phyloP scores from a whole-genome alignment of 2,329 filamentous ascomycete genomes.

The Fusarium hainanense region DNA sequence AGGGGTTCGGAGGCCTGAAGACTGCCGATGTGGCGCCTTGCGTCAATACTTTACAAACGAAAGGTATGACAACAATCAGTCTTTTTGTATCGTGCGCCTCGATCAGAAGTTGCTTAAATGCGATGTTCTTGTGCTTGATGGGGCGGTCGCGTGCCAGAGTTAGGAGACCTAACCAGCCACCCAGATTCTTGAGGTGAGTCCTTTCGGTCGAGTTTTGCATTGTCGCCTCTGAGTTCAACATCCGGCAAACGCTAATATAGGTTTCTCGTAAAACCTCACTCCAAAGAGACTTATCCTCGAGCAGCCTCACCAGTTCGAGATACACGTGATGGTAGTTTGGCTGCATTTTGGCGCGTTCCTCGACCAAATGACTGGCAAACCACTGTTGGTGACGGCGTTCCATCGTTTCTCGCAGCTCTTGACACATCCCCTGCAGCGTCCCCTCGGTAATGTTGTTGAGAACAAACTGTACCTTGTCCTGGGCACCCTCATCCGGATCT shows the following conservation, averaged over 20 bases:
- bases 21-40: conserved; percentile 87
- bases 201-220: conserved; percentile 87
- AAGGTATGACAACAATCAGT: conserved; percentile 91
- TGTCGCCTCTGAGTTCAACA: conserved; percentile 91
- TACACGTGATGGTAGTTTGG: conserved; percentile 97
- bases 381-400: conserved; percentile 89
- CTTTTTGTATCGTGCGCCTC: conserved; percentile 95
- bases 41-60: conserved; percentile 94
- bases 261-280: conserved; percentile 92
- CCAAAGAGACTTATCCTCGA: conserved; percentile 83
- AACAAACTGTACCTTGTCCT: conserved; percentile 94
- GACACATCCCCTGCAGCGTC: conserved; percentile 85
- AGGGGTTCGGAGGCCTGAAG: conserved; percentile 95
- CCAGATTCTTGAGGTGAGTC: conserved; percentile 90
- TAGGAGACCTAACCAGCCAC: conserved; percentile 90
- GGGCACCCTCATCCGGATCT: conserved; percentile 84
- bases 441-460: conserved; percentile 95
- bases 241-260: conserved; percentile 83
- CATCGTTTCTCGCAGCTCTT: conserved; percentile 81
- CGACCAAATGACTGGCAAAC: conserved; percentile 95
- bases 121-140: conserved; percentile 95
- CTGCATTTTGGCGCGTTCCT: conserved; percentile 95
- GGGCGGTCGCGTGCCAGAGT: conserved; percentile 94
- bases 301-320: conserved; percentile 85
- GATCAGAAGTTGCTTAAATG: conserved; percentile 93